phyloP scores from a whole-genome alignment of 148 eudicot genomes.

The Chenopodium suecicum region DNA sequence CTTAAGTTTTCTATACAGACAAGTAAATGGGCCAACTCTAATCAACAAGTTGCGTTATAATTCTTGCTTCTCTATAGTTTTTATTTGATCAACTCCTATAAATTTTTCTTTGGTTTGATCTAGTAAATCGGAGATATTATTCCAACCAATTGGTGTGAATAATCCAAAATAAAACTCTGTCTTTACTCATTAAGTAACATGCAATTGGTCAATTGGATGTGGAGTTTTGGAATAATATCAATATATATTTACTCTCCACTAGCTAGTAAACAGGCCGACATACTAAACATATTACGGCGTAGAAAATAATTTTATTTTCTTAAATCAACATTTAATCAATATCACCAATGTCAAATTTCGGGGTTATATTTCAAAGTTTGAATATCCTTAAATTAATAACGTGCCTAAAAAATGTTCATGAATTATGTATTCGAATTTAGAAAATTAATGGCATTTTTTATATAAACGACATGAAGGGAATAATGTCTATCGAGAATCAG shows the following conservation, averaged over 20 bases:
- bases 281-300: neutral
- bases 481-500: no score
- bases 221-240: neutral
- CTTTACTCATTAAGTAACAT: neutral
- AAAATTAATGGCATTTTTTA: no score
- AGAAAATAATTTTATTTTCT: no score
- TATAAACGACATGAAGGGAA: no score
- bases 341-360: no score
- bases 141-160: neutral
- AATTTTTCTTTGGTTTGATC: neutral
- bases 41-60: slow-evolving; percentile 6
- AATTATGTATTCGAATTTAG: no score
- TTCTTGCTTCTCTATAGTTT: neutral
- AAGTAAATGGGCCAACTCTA: slow-evolving; percentile 8
- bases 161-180: neutral
- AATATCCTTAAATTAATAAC: no score
- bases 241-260: neutral
- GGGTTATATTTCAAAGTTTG: no score
- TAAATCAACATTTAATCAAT: no score
- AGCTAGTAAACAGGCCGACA: neutral
- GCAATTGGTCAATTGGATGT: neutral
- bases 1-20: slow-evolving; percentile 14
- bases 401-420: no score
- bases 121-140: neutral
- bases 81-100: neutral